Evolutionary conservation across 73 alveolate species (phyloP), one percentile per base, ranked within the genome.

Genomic region (Paramecium pentaurelia): DNA sequence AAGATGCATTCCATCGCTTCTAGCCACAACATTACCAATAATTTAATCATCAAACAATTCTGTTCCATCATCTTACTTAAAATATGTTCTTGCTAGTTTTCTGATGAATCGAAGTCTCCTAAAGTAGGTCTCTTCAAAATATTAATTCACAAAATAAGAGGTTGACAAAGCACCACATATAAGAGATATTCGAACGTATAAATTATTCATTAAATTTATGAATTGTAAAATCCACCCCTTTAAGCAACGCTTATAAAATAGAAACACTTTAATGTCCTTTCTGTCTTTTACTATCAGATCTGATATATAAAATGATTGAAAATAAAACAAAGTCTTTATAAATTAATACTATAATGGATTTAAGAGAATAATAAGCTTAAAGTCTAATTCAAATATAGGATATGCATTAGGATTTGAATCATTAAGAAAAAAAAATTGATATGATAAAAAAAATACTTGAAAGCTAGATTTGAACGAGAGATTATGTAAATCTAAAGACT

Each of bases 1-100:
- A 9, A 71, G 58, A 16, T 71, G 86, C 86, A 71, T 71, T 34
- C 86, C 59, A 71, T 71, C 86, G 32, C 86, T 71, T 9, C 32
- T 18, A 34, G 86, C 86, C 14, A 71, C 86, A 6, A 71, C 34
- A 71, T 71, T 71, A 1, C 86, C 86, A 10, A 71, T 71, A 71
- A 71, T 30, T 6, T 30, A 37, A 71, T 71, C 86, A 36, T 71
- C 60, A 60, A 71, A 71, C 59, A 34, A 6, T 16, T 30, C 51
- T 14, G 86, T 71, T 10, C 86, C 86, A 37, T 71, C 86, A 71
- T 71, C 86, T 14, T 34, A 11, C 44, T 30, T 71, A 37, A 71
- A 71, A 37, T 71, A 71, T 10, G 86, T 34, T 37, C 86, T 71
- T 18, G 86, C 86, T 20, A 71, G 34, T 71, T 71, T 71, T 71